A percentile compares a stretch with the other conserved stretches of the same genome.
Evolutionary conservation across 2,329 filamentous ascomycete genomes (phyloP).

Genomic region (Cytospora schulzeri): DNA sequence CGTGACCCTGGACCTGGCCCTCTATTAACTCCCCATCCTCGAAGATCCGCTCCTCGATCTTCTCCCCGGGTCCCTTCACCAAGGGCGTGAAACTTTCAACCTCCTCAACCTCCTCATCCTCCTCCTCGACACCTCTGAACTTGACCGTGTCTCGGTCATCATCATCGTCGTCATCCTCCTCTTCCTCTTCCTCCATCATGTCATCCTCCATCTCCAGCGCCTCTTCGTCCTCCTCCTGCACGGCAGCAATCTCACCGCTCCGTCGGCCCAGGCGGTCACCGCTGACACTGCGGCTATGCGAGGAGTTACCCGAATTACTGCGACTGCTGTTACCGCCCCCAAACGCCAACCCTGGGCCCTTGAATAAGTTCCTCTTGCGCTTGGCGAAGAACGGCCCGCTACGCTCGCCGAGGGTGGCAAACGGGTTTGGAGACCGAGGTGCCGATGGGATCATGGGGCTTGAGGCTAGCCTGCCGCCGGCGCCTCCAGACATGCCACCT

Average conservation of each 20-base stretch:
- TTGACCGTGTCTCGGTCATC: constrained; percentile 51
- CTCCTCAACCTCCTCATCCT: constrained; percentile 49
- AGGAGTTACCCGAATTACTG: constrained; percentile 30
- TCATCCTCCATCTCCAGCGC: constrained; percentile 35
- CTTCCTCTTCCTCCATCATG: constrained; percentile 42
- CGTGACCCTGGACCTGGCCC: neutral
- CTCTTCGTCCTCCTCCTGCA: constrained; percentile 64
- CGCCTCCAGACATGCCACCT: neutral
- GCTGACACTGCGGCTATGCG: constrained; percentile 60
- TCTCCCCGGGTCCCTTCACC: constrained; percentile 26
- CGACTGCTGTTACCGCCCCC: constrained; percentile 41
- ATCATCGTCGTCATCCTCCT: constrained; percentile 43
- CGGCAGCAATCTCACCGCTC: constrained; percentile 71
- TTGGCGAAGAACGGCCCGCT: constrained; percentile 68
- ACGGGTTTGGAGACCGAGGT: constrained; percentile 55
- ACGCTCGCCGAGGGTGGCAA: constrained; percentile 45
- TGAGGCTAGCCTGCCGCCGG: constrained; percentile 35
- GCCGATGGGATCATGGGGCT: constrained; percentile 46
- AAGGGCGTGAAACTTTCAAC: constrained; percentile 29
- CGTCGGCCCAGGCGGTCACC: constrained; percentile 61
- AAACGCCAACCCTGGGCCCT: constrained; percentile 71
- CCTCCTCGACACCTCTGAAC: constrained; percentile 48
- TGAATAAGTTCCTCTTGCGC: constrained; percentile 79
- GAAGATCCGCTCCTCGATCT: constrained; percentile 28
- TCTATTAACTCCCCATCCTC: constrained; percentile 24